phyloP scores from a whole-genome alignment of 768 basidiomycete genomes.

The Leccinum rimulosum region DNA sequence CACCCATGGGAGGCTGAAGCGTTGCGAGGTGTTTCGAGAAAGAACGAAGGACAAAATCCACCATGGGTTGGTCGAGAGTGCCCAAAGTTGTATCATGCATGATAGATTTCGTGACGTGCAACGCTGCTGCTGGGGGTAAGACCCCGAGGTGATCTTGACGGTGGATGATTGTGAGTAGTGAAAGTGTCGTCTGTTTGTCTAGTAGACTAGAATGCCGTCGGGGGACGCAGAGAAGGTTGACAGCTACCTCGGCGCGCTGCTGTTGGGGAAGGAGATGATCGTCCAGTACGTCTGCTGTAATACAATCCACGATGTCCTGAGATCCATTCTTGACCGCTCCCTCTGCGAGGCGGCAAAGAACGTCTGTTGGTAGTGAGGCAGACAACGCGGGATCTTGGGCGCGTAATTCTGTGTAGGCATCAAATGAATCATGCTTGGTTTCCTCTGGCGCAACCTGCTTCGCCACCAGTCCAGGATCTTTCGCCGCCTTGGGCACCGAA shows the following conservation, averaged over 20 bases:
- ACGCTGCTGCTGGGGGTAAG: conserved; percentile 13
- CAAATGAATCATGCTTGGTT: conserved; percentile 24
- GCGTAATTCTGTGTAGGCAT: conserved; percentile 28
- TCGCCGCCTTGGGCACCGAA: conserved; percentile 23
- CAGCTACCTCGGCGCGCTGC: conserved; percentile 26
- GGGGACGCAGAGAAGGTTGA: conserved; percentile 26
- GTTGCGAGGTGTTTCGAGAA: conserved; percentile 30
- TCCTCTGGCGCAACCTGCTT: conserved; percentile 11
- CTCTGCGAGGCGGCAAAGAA: conserved; percentile 30
- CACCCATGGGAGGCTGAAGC: conserved; percentile 27
- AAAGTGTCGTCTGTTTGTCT: conserved; percentile 23
- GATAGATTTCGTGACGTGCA: conserved; percentile 23
- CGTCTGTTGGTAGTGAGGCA: conserved; percentile 24
- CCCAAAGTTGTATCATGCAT: conserved; percentile 14
- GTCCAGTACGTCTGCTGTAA: conserved; percentile 41
- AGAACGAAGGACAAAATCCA: conserved; percentile 30
- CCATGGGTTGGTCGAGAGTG: conserved; percentile 19
- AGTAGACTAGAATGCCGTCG: conserved; percentile 15
- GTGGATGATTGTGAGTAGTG: conserved; percentile 19
- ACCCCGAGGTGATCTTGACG: conserved; percentile 12
- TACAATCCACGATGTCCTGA: conserved; percentile 36
- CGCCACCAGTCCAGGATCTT: conserved; percentile 8
- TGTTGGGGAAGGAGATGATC: conserved; percentile 17
- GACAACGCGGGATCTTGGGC: conserved; percentile 22
- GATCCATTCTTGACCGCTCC: conserved; percentile 32